Conservation (phyloP, 2,329 filamentous ascomycete genomes). For the Sporothrix brasiliensis region DNA sequence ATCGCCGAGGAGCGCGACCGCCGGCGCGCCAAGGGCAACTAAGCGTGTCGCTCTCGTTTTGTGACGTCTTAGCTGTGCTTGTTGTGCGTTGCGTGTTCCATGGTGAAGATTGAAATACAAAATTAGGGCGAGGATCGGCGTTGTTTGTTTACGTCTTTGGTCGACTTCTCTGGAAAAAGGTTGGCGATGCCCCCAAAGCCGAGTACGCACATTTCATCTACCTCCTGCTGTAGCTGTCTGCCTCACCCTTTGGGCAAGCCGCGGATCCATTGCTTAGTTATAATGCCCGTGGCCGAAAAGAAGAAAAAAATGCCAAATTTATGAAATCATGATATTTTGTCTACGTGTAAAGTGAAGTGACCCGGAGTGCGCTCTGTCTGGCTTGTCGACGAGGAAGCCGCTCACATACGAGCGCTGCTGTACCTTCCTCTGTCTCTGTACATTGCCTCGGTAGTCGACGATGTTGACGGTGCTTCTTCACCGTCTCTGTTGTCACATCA, state of each 20-base stretch:
- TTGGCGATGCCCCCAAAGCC: not conserved
- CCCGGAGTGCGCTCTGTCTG: too few species aligned
- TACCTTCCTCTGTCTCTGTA: too few species aligned
- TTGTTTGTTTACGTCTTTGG: slow-evolving; percentile 23
- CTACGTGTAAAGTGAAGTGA: not conserved
- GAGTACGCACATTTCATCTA: not conserved
- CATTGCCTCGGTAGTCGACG: not conserved
- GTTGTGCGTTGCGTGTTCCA: not conserved
- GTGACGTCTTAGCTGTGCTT: not conserved
- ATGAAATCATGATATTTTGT: slow-evolving; percentile 1
- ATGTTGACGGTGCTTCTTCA: not conserved
- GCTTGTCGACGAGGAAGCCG: too few species aligned
- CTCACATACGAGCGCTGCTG: too few species aligned
- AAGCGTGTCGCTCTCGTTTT: not conserved
- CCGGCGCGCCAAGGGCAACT: slow-evolving; percentile 71
- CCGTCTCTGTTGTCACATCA: not conserved
- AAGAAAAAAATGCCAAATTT: slow-evolving; percentile 30
- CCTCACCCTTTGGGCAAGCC: not conserved
- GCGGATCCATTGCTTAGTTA: not conserved
- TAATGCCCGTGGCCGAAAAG: slow-evolving; percentile 17
- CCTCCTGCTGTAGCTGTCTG: slow-evolving; percentile 13
- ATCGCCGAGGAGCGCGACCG: slow-evolving; percentile 99
- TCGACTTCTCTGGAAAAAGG: slow-evolving; percentile 7
- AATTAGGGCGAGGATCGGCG: slow-evolving; percentile 29
- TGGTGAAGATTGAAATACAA: slow-evolving; percentile 6